A percentile compares a stretch with the other conserved stretches of the same genome.
Conservation (phyloP, 176 grass and related monocot species). For the Otatea glauca region DNA sequence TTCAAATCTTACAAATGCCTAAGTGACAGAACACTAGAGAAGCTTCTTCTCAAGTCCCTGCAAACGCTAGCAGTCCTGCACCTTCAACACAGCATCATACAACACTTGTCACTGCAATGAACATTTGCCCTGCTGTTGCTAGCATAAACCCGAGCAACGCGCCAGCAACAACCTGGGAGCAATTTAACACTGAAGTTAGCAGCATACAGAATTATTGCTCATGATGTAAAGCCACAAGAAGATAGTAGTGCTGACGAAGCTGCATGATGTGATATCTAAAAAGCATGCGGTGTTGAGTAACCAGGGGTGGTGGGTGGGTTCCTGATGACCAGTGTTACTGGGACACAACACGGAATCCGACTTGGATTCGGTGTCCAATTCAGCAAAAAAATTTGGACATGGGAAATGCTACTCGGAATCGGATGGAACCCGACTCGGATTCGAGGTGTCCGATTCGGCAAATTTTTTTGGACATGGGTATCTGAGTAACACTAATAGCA, state of each 20-base stretch:
- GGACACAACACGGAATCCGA: no score
- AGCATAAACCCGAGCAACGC: conserved; percentile 65
- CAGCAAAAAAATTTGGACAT: no score
- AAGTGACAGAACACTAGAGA: conserved; percentile 54
- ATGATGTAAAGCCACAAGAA: conserved; percentile 26
- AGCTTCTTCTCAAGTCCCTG: conserved; percentile 45
- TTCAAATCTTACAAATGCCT: conserved; percentile 46
- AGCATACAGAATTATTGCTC: not conserved
- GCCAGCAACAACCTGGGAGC: conserved; percentile 65
- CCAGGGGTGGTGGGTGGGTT: no score
- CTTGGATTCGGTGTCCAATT: no score
- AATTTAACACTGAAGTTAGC: conserved; percentile 44
- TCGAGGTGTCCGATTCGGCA: no score
- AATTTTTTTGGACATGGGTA: no score
- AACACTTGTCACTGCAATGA: conserved; percentile 22
- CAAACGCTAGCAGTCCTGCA: conserved; percentile 47
- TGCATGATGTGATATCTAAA: conserved; percentile 34
- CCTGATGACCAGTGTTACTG: no score
- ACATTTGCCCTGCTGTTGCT: conserved; percentile 57
- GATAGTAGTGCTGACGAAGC: conserved; percentile 1
- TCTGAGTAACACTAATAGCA: not conserved
- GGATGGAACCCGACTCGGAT: no score
- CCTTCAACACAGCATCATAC: conserved; percentile 39
- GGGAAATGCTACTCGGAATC: no score
- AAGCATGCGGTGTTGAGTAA: conserved; percentile 21